Base-by-base conservation (phyloP, 805 yeast genomes). In the Pichia membranifaciens region DNA sequence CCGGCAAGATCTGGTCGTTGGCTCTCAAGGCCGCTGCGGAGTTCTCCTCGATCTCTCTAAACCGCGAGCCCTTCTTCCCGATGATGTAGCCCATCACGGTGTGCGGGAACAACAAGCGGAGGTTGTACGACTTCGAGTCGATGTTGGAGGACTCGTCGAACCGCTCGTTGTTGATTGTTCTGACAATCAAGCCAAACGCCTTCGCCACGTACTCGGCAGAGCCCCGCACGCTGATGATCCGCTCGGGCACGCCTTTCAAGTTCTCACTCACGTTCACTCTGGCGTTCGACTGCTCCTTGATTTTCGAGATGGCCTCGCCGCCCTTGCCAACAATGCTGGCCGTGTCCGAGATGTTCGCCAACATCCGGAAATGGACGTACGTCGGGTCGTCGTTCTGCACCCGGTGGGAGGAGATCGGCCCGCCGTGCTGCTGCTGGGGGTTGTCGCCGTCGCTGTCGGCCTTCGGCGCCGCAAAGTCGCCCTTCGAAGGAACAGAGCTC, bases 1-100 rank as follows among this genome's bases (percentile, higher is more conserved):
- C 76, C 1, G 93, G 86, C 54, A 88, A 67, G 15, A 82, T 76
- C 40, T 78, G 77, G 37, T 83, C 87, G 21, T 83, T 85, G 2
- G 95, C 93, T 54, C 74, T 76, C 47, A 88, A 71, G 48, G 77
- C 73, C 2, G 95, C 90, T 3, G 91, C 89, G 15, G 93, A 84
- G 51, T 75, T 74, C 47, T 83, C 89, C 64, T 87, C 95, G 52
- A 87, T 86, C 62, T 87, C 91, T 54, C 87, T 73, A 59, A 88
- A 81, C 55, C 80, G 76, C 21, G 77, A 68, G 18, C 95, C 95
- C 43, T 74, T 80, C 56, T 82, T 82, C 10, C 96, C 96, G 51
- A 87, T 87, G 38, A 88, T 75, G 56, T 75, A 84, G 0, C 95
- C 95, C 71, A 86, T 84, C 60, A 84, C 66, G 9, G 84, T 81